A percentile compares a stretch with the other conserved stretches of the same genome.
Conservation (phyloP, 345 rosid genomes). For the Eucalyptus tenuipes region DNA sequence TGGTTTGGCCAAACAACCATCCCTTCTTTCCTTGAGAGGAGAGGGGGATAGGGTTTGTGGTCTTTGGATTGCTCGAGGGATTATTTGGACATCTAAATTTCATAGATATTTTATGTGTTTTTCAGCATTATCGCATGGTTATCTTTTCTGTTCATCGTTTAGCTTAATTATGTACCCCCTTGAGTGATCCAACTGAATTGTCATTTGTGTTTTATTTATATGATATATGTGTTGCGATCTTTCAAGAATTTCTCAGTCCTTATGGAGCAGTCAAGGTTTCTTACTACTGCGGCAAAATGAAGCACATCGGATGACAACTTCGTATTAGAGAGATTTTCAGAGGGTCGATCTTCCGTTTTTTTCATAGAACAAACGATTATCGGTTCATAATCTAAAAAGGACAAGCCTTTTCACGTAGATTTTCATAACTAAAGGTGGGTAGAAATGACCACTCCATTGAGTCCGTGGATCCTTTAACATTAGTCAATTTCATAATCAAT, state of each 20-base stretch:
- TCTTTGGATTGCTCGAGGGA: not conserved
- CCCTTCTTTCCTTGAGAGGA: not conserved
- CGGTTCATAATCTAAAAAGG: not conserved
- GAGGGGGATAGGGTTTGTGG: not conserved
- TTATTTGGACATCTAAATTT: not conserved
- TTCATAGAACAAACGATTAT: not conserved
- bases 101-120: not conserved
- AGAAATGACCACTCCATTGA: not conserved
- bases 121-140: not conserved
- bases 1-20: not conserved
- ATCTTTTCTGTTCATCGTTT: not conserved
- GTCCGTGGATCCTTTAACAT: not conserved
- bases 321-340: not conserved
- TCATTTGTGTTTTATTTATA: not conserved
- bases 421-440: not conserved
- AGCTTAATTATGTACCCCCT: not conserved
- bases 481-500: not conserved
- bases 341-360: not conserved
- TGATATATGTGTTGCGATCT: not conserved
- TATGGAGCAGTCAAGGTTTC: not conserved
- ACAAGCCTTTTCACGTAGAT: not conserved
- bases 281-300: not conserved
- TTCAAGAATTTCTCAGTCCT: not conserved
- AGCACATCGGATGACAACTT: not conserved
- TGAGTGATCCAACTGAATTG: not conserved